Evolutionary conservation across 1,284 basidiomycete species (phyloP).

Genomic region (Malassezia pachydermatis): DNA sequence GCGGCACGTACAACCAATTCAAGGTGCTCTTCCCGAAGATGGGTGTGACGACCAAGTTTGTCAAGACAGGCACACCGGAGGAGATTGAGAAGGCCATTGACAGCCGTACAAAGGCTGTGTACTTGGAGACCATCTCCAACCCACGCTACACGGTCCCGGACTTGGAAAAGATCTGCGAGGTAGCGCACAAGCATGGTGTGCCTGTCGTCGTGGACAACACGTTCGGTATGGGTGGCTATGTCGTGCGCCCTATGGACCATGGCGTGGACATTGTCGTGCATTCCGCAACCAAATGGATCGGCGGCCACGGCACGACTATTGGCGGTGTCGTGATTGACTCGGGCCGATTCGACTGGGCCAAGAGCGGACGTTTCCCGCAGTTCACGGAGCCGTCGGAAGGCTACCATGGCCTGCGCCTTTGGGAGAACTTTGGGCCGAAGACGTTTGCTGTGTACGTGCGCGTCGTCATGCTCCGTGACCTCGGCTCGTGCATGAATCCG

Average conservation of each 20-base stretch:
- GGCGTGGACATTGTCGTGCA: slow-evolving; percentile 80
- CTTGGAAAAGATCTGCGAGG: slow-evolving; percentile 65
- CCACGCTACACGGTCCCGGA: slow-evolving; percentile 66
- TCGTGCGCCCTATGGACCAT: slow-evolving; percentile 63
- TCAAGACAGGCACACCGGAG: slow-evolving; percentile 57
- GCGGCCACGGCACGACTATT: slow-evolving; percentile 78
- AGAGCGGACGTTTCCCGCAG: slow-evolving; percentile 65
- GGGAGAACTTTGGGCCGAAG: slow-evolving; percentile 61
- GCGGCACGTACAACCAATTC: slow-evolving; percentile 74
- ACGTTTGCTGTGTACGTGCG: slow-evolving; percentile 68
- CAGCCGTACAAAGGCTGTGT: slow-evolving; percentile 53
- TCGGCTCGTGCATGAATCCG: slow-evolving; percentile 67
- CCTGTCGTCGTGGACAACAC: slow-evolving; percentile 82
- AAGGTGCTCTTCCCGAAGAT: slow-evolving; percentile 63
- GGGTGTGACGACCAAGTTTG: slow-evolving; percentile 68
- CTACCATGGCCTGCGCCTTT: slow-evolving; percentile 60
- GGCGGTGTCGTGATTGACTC: slow-evolving; percentile 71
- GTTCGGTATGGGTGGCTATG: slow-evolving; percentile 72
- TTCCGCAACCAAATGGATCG: slow-evolving; percentile 83
- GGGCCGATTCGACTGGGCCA: slow-evolving; percentile 73
- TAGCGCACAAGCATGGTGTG: slow-evolving; percentile 63
- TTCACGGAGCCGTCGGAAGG: slow-evolving; percentile 73
- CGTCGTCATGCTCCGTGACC: slow-evolving; percentile 64
- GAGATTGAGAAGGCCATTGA: slow-evolving; percentile 58
- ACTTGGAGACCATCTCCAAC: slow-evolving; percentile 73